phyloP scores from a whole-genome alignment of 768 basidiomycete species.

The Russula brevipes region DNA sequence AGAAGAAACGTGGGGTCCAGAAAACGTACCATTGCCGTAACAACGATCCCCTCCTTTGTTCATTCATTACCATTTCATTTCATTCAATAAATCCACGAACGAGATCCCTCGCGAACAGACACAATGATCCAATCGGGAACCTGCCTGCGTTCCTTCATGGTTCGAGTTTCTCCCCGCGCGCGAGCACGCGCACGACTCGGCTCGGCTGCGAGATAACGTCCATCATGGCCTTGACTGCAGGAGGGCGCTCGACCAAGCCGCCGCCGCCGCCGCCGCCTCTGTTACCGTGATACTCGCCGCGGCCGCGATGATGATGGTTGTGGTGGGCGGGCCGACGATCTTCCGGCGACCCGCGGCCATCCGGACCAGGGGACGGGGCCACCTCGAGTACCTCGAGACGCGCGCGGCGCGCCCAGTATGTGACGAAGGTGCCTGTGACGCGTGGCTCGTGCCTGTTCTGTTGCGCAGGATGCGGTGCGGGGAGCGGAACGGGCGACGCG shows the following conservation, averaged over 20 bases:
- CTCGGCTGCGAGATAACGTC: conserved; percentile 67
- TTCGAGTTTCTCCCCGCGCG: conserved; percentile 81
- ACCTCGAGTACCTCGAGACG: conserved; percentile 55
- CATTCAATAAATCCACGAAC: conserved; percentile 4
- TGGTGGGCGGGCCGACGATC: conserved; percentile 27
- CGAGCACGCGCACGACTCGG: conserved; percentile 72
- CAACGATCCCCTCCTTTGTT: neutral
- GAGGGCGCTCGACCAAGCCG: conserved; percentile 67
- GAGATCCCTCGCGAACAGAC: conserved; percentile 3
- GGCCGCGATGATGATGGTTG: conserved; percentile 19
- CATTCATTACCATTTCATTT: neutral
- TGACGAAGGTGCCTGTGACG: conserved; percentile 56
- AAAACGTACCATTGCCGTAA: neutral
- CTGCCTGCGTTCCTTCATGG: conserved; percentile 28
- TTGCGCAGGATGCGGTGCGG: conserved; percentile 43
- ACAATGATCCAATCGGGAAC: neutral
- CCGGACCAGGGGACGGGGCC: conserved; percentile 34
- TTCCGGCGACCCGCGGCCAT: conserved; percentile 28
- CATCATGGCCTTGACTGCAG: conserved; percentile 80
- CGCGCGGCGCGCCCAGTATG: conserved; percentile 63
- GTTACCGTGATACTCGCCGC: neutral
- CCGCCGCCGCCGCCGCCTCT: conserved; percentile 33
- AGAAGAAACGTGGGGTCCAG: neutral
- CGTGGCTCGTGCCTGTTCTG: conserved; percentile 58
- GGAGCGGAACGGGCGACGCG: conserved; percentile 58